A percentile compares a stretch with the other conserved stretches of the same genome.
Conservation (phyloP, 2,329 filamentous ascomycete species). For the Paracoccidioides brasiliensis region DNA sequence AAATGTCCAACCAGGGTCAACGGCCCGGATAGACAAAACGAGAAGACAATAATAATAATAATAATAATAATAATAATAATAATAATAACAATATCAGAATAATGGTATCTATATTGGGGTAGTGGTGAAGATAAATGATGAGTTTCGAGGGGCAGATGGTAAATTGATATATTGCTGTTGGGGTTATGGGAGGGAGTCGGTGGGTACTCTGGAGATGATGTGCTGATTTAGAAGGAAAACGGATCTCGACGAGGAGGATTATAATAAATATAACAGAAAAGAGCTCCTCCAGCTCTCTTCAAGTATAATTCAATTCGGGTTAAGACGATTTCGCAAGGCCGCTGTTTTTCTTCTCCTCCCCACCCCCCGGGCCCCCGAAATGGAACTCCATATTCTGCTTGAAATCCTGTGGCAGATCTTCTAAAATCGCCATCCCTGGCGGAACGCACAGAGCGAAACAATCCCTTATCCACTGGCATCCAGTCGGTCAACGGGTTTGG, state of each 20-base stretch:
- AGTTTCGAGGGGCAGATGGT: neutral
- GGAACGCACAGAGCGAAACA: neutral
- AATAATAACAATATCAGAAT: neutral
- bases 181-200: neutral
- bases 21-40: neutral
- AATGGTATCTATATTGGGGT: neutral
- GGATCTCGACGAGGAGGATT: neutral
- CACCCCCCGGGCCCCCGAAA: too few relatives aligned
- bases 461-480: neutral
- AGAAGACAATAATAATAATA: neutral
- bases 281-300: neutral
- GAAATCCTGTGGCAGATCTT: neutral
- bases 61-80: neutral
- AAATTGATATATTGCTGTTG: neutral
- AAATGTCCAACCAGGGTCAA: neutral
- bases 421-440: neutral
- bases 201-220: neutral
- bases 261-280: neutral
- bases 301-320: neutral
- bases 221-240: neutral
- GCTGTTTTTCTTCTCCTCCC: neutral
- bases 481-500: slow-evolving; percentile 1
- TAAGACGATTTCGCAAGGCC: neutral
- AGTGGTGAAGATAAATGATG: neutral
- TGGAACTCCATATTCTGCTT: neutral